A percentile compares a stretch with the other conserved stretches of the same genome.
Conservation (phyloP, 2,329 filamentous ascomycete species). For the Thelonectria discophora region DNA sequence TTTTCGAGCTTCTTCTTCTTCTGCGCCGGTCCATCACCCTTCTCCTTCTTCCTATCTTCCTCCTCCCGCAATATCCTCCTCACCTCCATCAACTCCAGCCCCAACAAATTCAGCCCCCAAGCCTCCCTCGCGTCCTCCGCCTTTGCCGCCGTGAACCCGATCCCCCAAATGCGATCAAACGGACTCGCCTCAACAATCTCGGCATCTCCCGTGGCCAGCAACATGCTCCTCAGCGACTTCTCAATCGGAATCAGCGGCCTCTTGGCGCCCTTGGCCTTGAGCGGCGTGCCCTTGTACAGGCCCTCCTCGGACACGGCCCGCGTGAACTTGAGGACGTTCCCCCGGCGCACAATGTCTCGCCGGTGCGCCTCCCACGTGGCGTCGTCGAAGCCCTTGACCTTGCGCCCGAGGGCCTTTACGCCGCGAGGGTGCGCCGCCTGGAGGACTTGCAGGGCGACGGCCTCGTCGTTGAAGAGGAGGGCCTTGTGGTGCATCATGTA, state of each 20-base stretch:
- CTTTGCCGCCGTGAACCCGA: conserved; percentile 64
- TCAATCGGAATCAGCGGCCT: conserved; percentile 43
- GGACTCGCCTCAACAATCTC: conserved; percentile 71
- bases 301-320: conserved; percentile 46
- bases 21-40: not conserved
- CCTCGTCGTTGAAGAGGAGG: conserved; percentile 56
- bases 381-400: conserved; percentile 62
- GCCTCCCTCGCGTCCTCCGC: conserved; percentile 56
- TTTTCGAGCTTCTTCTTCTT: conserved; percentile 14
- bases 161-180: conserved; percentile 70
- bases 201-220: conserved; percentile 67
- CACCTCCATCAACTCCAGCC: conserved; percentile 68
- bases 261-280: conserved; percentile 28
- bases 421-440: conserved; percentile 54
- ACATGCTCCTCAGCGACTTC: conserved; percentile 53
- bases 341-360: conserved; percentile 63
- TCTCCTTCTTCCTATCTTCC: conserved; percentile 28
- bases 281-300: conserved; percentile 35
- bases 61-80: conserved; percentile 60
- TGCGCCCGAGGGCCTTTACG: conserved; percentile 64
- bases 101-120: conserved; percentile 74
- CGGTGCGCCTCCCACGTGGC: conserved; percentile 61
- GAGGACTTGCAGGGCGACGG: conserved; percentile 59
- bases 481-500: conserved; percentile 67
- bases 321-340: conserved; percentile 69